phyloP scores from a whole-genome alignment of 306 rosid genomes.

The Datisca glomerata region DNA sequence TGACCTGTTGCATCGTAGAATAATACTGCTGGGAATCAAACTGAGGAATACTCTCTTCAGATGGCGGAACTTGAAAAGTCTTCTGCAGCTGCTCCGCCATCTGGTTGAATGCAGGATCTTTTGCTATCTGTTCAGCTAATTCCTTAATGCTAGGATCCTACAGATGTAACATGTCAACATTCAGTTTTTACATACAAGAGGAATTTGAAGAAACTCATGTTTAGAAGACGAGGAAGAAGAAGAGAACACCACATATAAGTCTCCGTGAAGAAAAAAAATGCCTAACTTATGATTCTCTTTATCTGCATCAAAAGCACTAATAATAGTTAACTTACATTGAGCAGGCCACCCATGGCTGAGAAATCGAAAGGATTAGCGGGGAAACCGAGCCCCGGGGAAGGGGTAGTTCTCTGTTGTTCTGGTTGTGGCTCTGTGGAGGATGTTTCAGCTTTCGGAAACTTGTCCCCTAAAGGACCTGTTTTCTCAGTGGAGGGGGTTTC shows the following conservation, averaged over 20 bases:
- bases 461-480: slow-evolving; percentile 39
- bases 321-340: slow-evolving; percentile 47
- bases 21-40: slow-evolving; percentile 81
- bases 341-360: slow-evolving; percentile 84
- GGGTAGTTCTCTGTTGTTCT: slow-evolving; percentile 21
- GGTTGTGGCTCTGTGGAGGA: slow-evolving; percentile 43
- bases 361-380: slow-evolving; percentile 83
- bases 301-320: too few species aligned
- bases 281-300: too few species aligned
- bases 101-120: slow-evolving; percentile 91
- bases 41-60: slow-evolving; percentile 52
- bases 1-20: slow-evolving; percentile 91
- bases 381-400: slow-evolving; percentile 48
- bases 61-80: slow-evolving; percentile 61
- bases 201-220: too few species aligned
- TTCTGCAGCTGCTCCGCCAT: slow-evolving; percentile 99
- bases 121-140: slow-evolving; percentile 90
- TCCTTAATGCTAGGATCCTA: slow-evolving; percentile 99
- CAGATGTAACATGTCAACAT: slow-evolving; percentile 13
- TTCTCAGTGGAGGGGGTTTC: slow-evolving; percentile 44
- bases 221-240: too few species aligned
- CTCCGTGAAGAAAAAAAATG: too few species aligned
- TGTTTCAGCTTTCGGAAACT: slow-evolving; percentile 28
- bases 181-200: too few species aligned
- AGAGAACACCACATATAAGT: too few species aligned